phyloP scores from a whole-genome alignment of 306 rosid genomes.

The Vigna nakashimae region DNA sequence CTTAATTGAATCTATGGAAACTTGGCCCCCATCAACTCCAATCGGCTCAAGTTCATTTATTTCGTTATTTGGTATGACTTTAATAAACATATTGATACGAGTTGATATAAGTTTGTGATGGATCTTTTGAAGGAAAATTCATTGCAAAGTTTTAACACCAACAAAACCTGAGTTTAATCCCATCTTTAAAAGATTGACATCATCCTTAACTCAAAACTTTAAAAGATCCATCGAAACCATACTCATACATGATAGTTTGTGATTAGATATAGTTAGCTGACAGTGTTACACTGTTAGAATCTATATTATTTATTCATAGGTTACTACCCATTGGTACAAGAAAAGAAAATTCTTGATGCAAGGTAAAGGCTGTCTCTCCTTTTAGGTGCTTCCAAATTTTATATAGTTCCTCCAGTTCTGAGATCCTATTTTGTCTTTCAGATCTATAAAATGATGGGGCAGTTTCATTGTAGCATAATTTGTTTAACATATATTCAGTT shows the following conservation, averaged over 20 bases:
- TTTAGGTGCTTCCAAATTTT: constrained; percentile 39
- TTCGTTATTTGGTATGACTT: too few relatives aligned
- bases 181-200: too few relatives aligned
- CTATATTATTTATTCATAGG: neutral
- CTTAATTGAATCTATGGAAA: too few relatives aligned
- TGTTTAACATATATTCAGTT: constrained; percentile 30
- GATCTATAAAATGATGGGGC: constrained; percentile 38
- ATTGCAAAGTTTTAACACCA: too few relatives aligned
- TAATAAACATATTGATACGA: too few relatives aligned
- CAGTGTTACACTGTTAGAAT: neutral
- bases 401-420: constrained; percentile 42
- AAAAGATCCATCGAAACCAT: too few relatives aligned
- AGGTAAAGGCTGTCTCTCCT: constrained; percentile 39
- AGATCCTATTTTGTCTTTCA: constrained; percentile 18
- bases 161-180: too few relatives aligned
- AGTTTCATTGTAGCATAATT: constrained; percentile 41
- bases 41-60: too few relatives aligned
- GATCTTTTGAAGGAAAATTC: too few relatives aligned
- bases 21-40: too few relatives aligned
- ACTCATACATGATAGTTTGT: neutral
- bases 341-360: constrained; percentile 23
- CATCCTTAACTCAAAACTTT: too few relatives aligned
- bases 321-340: constrained; percentile 2
- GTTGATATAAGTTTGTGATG: too few relatives aligned
- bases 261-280: neutral